Evolutionary conservation across 306 rosid species (phyloP), one percentile per base, ranked within the genome.

Genomic region (Vachellia collinsii): DNA sequence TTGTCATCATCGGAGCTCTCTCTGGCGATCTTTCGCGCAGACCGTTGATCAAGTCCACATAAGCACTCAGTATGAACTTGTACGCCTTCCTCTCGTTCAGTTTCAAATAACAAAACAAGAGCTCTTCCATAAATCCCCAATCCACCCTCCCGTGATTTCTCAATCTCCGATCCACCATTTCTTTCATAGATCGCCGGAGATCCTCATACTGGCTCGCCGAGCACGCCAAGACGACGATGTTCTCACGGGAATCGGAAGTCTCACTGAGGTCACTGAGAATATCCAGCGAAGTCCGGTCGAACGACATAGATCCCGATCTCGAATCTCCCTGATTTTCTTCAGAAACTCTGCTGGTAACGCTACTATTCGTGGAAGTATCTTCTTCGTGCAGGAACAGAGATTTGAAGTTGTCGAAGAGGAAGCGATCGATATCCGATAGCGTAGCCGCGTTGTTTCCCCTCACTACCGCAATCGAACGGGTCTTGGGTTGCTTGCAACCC

Each of bases 51-150:
- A 29, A 29, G 34, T 29, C 34, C 34, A 29, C 34, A 29, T 29
- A 29, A 29, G 34, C 34, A 29, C 34, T 29, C 34, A 29, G 34
- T 29, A 29, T 29, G 34, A 29, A 29, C 34, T 29, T 29, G 34
- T 29, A 29, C 2, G 34, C 34, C 34, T 29, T 29, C 34, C 34
- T 29, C 34, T 29, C 34, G 34, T 29, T 29, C 34, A 29, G 34
- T 1, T 29, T 29, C 34, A 29, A 29, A 29, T 29, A 29, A 2
- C 34, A 29, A 29, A 29, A 29, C 34, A 29, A 75, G 6, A 92
- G 85, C 75, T 94, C 97, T 36, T 92, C 94, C 97, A 92, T 85
- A 89, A 92, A 92, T 38, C 84, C 88, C 98, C 98, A 94, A 25
- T 94, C 97, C 4, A 85, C 86, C 37, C 64, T 44, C 41, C 75